Evolutionary conservation across 169 alveolate species (phyloP), one percentile per base, ranked within the genome.

Genomic region (Eimeria maxima): DNA sequence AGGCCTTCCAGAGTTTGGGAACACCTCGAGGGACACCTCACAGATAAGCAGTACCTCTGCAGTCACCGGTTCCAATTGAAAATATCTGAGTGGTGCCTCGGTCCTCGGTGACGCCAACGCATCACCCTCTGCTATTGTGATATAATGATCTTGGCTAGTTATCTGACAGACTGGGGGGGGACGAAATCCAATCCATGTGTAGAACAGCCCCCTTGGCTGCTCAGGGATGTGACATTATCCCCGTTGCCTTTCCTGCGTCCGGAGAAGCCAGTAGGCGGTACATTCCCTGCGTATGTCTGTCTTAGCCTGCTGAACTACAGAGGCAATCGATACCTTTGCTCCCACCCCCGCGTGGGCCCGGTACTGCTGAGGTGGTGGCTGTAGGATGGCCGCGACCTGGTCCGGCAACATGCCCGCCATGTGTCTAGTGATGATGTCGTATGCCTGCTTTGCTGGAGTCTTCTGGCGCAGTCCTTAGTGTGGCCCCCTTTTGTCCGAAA

Each of bases 341-440:
- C 69, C 69, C 18, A n/a, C 69, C 69, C 24, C 18, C 69, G 69
- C 69, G 69, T 60, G 69, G 69, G 69, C 69, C 69, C 69, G 24
- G 69, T 60, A 60, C 69, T 5, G 69, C 69, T 60, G 69, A 60
- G 33, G 74, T 65, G 74, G n/a, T n/a, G n/a, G n/a, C n/a, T n/a
- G n/a, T n/a, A n/a, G n/a, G n/a, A n/a, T n/a, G n/a, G n/a, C n/a
- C n/a, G n/a, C n/a, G n/a, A n/a, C n/a, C n/a, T n/a, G n/a, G n/a
- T n/a, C n/a, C n/a, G n/a, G n/a, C n/a, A n/a, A n/a, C n/a, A n/a
- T n/a, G n/a, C n/a, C n/a, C n/a, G n/a, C n/a, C n/a, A n/a, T n/a
- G n/a, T n/a, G n/a, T n/a, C n/a, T n/a, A n/a, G n/a, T n/a, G n/a
- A n/a, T n/a, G n/a, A n/a, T n/a, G n/a, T n/a, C n/a, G n/a, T n/a